phyloP scores from a whole-genome alignment of 768 basidiomycete genomes.

The Chiua virens region DNA sequence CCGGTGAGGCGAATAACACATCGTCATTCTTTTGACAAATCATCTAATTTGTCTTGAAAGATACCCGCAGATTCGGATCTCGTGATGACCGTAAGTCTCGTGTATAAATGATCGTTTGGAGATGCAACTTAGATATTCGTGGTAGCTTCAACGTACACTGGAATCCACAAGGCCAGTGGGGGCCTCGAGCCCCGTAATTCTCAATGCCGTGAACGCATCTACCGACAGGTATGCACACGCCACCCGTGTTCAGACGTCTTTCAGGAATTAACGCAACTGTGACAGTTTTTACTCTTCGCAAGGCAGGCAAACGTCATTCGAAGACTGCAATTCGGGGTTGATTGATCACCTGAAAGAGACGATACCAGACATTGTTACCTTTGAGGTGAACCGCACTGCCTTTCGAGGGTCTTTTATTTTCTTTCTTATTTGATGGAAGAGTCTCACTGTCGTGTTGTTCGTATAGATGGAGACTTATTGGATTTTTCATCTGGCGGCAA shows the following conservation, averaged over 20 bases:
- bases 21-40: slow-evolving; percentile 5
- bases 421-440: not conserved
- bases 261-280: slow-evolving; percentile 5
- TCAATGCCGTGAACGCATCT: slow-evolving; percentile 64
- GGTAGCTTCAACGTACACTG: slow-evolving; percentile 48
- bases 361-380: slow-evolving; percentile 56
- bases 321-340: slow-evolving; percentile 67
- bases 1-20: slow-evolving; percentile 40
- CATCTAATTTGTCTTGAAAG: slow-evolving; percentile 30
- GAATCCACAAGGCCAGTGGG: slow-evolving; percentile 43
- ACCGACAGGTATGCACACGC: slow-evolving; percentile 62
- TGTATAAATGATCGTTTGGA: not conserved
- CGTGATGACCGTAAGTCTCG: slow-evolving; percentile 44
- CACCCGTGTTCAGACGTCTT: not conserved
- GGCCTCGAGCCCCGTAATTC: slow-evolving; percentile 38
- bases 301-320: slow-evolving; percentile 79
- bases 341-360: slow-evolving; percentile 53
- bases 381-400: slow-evolving; percentile 52
- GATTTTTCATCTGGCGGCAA: slow-evolving; percentile 73
- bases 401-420: not conserved
- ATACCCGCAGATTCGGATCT: slow-evolving; percentile 59
- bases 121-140: slow-evolving; percentile 4
- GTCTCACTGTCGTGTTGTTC: slow-evolving; percentile 1
- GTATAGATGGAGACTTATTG: slow-evolving; percentile 84
- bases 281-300: slow-evolving; percentile 84